Evolutionary conservation across 1,284 basidiomycete species (phyloP).

Genomic region (Boletus holoroseus): DNA sequence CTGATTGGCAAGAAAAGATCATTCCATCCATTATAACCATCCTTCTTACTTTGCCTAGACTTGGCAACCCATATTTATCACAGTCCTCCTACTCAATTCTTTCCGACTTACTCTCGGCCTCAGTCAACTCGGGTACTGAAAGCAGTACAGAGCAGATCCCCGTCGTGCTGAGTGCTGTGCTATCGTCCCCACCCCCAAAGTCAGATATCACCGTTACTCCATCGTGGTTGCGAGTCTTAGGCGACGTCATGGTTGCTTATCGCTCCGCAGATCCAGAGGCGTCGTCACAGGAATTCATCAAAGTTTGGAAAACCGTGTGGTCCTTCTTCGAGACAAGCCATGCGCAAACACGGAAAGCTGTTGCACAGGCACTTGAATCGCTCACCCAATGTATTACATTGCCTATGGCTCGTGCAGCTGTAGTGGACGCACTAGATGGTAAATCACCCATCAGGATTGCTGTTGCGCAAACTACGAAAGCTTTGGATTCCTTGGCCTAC

Average conservation of each 20-base stretch:
- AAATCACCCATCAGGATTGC: slow-evolving; percentile 59
- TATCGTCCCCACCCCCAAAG: slow-evolving; percentile 69
- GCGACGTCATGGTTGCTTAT: slow-evolving; percentile 62
- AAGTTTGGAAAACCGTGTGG: slow-evolving; percentile 77
- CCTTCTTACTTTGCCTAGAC: slow-evolving; percentile 73
- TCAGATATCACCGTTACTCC: slow-evolving; percentile 56
- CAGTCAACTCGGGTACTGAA: slow-evolving; percentile 34
- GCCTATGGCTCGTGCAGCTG: slow-evolving; percentile 50
- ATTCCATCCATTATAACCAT: slow-evolving; percentile 63
- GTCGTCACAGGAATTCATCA: slow-evolving; percentile 50
- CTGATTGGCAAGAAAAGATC: slow-evolving; percentile 42
- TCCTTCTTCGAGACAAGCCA: slow-evolving; percentile 64
- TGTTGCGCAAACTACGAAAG: slow-evolving; percentile 56
- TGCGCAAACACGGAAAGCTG: slow-evolving; percentile 51
- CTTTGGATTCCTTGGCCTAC: slow-evolving; percentile 65
- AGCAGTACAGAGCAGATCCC: slow-evolving; percentile 57
- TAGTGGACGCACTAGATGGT: slow-evolving; percentile 38
- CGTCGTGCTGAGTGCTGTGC: slow-evolving; percentile 65
- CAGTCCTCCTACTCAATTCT: slow-evolving; percentile 78
- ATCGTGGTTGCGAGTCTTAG: slow-evolving; percentile 71
- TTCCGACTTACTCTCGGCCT: slow-evolving; percentile 63
- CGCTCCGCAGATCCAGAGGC: slow-evolving; percentile 44
- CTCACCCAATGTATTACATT: slow-evolving; percentile 68
- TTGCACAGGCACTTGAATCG: slow-evolving; percentile 58
- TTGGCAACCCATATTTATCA: slow-evolving; percentile 82